Evolutionary conservation across 495 filamentous ascomycete genomes (phyloP).

Genomic region (Cairneyella variabilis): DNA sequence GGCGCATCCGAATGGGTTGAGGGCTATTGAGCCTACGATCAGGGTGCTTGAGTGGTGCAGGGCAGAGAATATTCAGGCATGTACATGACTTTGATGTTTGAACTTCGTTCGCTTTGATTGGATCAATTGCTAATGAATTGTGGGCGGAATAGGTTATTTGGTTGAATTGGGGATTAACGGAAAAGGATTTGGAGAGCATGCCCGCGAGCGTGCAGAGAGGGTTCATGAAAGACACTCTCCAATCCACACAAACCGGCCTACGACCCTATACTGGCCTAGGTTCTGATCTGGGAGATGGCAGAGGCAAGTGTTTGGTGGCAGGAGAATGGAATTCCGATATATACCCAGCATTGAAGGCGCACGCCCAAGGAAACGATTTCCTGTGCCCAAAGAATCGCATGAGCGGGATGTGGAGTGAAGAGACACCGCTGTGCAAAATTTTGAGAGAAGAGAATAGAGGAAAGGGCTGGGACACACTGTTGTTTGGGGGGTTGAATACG

Average conservation of each 20-base stretch:
- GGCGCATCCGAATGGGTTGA: slow-evolving; percentile 32
- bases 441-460: slow-evolving; percentile 33
- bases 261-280: slow-evolving; percentile 41
- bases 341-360: slow-evolving; percentile 39
- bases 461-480: slow-evolving; percentile 42
- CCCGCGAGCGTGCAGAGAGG: slow-evolving; percentile 44
- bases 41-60: slow-evolving; percentile 31
- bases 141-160: no score
- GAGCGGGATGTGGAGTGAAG: slow-evolving; percentile 47
- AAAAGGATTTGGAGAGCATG: slow-evolving; percentile 45
- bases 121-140: no score
- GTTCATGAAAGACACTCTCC: slow-evolving; percentile 39
- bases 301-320: slow-evolving; percentile 46
- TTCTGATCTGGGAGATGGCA: slow-evolving; percentile 36
- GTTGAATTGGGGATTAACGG: slow-evolving; percentile 58
- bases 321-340: slow-evolving; percentile 52
- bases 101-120: slow-evolving; percentile 2
- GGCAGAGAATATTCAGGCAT: slow-evolving; percentile 41
- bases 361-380: slow-evolving; percentile 35
- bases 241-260: slow-evolving; percentile 3
- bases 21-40: slow-evolving; percentile 32
- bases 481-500: slow-evolving; percentile 57
- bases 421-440: slow-evolving; percentile 30
- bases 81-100: background rate
- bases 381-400: slow-evolving; percentile 55